Conservation (phyloP, 164 flowering plant genomes). For the Nelumbo lutea region DNA sequence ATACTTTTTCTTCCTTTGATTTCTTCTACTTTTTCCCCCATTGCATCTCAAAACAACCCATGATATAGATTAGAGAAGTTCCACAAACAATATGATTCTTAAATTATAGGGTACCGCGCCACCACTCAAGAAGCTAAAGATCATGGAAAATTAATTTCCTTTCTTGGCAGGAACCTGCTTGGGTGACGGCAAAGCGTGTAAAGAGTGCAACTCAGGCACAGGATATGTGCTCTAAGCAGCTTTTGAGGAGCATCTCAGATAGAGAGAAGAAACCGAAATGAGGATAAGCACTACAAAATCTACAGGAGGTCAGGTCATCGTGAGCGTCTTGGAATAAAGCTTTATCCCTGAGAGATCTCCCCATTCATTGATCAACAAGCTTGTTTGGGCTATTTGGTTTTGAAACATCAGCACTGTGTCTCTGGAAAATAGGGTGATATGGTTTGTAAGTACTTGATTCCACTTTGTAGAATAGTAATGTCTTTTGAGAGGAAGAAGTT, state of each 20-base stretch:
- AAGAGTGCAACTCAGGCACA: slow-evolving; percentile 75
- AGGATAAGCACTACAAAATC: background rate
- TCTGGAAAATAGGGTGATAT: too few species aligned
- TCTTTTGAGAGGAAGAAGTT: too few species aligned
- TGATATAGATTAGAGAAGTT: background rate
- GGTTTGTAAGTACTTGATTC: too few species aligned
- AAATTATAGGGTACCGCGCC: background rate
- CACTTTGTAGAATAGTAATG: too few species aligned
- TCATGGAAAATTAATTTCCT: background rate
- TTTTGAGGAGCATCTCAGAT: slow-evolving; percentile 56
- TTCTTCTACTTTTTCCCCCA: background rate
- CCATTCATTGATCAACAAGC: too few species aligned
- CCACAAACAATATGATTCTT: too few species aligned
- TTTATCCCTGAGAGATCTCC: too few species aligned
- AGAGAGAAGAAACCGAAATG: slow-evolving; percentile 26
- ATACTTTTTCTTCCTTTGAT: background rate
- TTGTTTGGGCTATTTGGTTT: too few species aligned
- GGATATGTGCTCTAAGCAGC: slow-evolving; percentile 67
- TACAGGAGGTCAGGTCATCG: too few species aligned
- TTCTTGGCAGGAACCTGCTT: slow-evolving; percentile 77
- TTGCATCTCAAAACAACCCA: background rate
- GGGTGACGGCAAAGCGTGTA: slow-evolving; percentile 80
- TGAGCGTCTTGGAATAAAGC: too few species aligned
- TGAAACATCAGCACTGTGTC: too few species aligned
- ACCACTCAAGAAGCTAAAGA: background rate